A percentile compares a stretch with the other conserved stretches of the same genome.
phyloP scores from a whole-genome alignment of 2,329 filamentous ascomycete species.

The Aspergillus costaricaensis region DNA sequence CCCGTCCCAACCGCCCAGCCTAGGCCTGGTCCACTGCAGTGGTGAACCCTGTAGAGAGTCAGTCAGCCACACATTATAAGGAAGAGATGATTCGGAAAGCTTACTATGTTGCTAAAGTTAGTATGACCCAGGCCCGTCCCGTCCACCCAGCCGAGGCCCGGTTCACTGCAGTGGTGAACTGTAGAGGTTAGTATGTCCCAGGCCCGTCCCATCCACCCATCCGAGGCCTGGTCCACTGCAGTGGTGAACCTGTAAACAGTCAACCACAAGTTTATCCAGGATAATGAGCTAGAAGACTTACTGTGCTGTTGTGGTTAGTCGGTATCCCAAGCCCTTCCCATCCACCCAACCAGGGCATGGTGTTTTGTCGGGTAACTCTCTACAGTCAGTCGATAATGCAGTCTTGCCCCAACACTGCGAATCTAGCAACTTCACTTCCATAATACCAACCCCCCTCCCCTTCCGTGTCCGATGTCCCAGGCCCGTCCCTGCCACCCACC shows the following conservation, averaged over 20 bases:
- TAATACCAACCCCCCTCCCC: no score
- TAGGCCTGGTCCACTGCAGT: conserved; percentile 2
- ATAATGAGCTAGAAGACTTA: no score
- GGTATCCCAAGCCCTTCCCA: not conserved
- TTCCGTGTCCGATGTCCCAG: not conserved
- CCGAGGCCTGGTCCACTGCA: not conserved
- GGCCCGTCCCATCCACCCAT: conserved; percentile 17
- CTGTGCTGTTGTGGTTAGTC: not conserved
- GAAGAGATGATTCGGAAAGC: no score
- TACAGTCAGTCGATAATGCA: no score
- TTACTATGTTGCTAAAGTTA: no score
- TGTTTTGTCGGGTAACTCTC: no score
- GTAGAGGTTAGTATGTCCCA: conserved; percentile 2
- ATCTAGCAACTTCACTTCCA: not conserved
- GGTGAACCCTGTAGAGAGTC: no score
- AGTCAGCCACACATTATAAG: no score
- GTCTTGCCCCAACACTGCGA: not conserved
- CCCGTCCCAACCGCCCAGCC: conserved; percentile 20
- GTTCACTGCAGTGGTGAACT: no score
- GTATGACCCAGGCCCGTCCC: conserved; percentile 13
- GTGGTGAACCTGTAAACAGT: no score
- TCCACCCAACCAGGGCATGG: conserved; percentile 10
- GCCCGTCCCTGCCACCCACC: conserved; percentile 5
- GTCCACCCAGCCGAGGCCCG: conserved; percentile 8
- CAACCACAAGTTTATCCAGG: no score